These are phyloP conservation scores for Adansonia grandidieri DNA, from an alignment of 441 rosid genomes.

Conservation along the genomic window DNA sequence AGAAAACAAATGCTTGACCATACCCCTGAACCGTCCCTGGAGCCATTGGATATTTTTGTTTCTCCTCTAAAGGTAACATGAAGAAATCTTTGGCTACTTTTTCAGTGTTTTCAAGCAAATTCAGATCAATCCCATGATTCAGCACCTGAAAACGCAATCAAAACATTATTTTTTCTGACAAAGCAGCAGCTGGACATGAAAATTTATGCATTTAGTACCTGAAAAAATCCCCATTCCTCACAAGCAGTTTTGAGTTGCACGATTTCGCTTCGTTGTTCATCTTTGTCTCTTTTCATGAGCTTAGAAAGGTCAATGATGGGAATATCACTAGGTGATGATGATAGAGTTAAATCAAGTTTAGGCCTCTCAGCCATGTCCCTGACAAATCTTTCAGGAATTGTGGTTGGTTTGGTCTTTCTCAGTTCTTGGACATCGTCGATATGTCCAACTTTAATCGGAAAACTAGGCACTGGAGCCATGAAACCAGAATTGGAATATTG, in stretches of 20 bases:
- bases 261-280: constrained; percentile 43
- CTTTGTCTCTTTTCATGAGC: constrained; percentile 38
- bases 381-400: constrained; percentile 59
- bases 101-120: constrained; percentile 52
- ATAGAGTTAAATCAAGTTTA: constrained; percentile 24
- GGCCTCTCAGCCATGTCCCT: constrained; percentile 54
- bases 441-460: constrained; percentile 53
- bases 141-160: constrained; percentile 43
- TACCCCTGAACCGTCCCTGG: constrained; percentile 79
- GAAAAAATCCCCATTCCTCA: constrained; percentile 74
- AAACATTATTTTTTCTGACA: background rate
- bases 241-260: constrained; percentile 55
- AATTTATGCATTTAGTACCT: constrained; percentile 40
- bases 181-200: background rate
- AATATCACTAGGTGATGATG: constrained; percentile 39
- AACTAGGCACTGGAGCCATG: constrained; percentile 57
- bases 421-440: constrained; percentile 74
- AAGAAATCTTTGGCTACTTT: constrained; percentile 61
- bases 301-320: constrained; percentile 62
- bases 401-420: constrained; percentile 48
- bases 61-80: constrained; percentile 66
- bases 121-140: constrained; percentile 59
- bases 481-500: constrained; percentile 14
- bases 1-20: constrained; percentile 58
- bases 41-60: constrained; percentile 66